phyloP scores from a whole-genome alignment of 148 eudicot genomes.

The Rhododendron vialii region DNA sequence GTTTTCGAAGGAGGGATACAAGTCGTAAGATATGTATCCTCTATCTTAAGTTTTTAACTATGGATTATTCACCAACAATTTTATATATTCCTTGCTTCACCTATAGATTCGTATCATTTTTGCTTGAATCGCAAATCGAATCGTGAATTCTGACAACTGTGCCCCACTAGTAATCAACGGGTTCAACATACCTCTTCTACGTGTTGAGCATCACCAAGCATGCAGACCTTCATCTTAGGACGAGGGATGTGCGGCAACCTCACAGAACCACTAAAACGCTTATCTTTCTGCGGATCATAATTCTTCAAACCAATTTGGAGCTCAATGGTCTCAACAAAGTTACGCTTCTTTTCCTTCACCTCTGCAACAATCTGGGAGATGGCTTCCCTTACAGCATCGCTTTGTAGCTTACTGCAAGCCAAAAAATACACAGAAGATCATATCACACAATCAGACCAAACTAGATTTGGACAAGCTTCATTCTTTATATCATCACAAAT shows the following conservation, averaged over 20 bases:
- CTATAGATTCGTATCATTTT: too few relatives aligned
- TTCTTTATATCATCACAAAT: background rate
- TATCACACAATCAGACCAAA: background rate
- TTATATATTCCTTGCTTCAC: background rate
- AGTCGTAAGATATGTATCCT: background rate
- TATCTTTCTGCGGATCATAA: conserved; percentile 52
- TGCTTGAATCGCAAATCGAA: background rate
- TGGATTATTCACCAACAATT: background rate
- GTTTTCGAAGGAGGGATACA: background rate
- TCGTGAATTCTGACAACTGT: background rate
- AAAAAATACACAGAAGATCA: background rate
- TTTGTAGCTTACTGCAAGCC: conserved; percentile 32
- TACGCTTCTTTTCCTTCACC: conserved; percentile 34
- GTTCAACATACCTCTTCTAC: conserved; percentile 36
- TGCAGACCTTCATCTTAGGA: conserved; percentile 51
- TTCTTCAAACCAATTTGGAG: conserved; percentile 52
- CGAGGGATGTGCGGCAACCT: conserved; percentile 50
- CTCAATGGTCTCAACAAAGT: conserved; percentile 39
- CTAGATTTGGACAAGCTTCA: background rate
- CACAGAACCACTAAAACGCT: conserved; percentile 50
- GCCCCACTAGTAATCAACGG: background rate
- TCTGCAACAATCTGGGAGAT: conserved; percentile 27
- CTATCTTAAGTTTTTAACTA: background rate
- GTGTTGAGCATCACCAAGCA: conserved; percentile 56
- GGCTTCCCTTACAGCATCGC: conserved; percentile 46